Percentiles rank a stretch among this genome's conserved stretches.
Evolutionary conservation across 345 rosid genomes (phyloP).

Genomic region (Pistacia vera): DNA sequence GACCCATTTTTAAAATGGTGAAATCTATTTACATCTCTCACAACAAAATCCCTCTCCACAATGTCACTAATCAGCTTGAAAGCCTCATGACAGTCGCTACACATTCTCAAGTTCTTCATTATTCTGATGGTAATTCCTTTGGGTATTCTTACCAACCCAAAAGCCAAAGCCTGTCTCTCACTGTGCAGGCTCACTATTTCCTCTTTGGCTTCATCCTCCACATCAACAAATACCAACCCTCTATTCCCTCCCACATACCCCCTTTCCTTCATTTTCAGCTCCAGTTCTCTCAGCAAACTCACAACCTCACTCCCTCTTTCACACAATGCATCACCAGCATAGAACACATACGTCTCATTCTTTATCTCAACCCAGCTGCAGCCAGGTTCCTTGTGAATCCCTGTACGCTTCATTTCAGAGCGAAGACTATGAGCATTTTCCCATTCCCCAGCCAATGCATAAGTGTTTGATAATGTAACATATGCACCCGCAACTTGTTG

Average conservation of each 20-base stretch:
- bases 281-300: conserved; percentile 51
- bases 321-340: conserved; percentile 54
- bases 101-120: conserved; percentile 79
- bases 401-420: conserved; percentile 59
- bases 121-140: conserved; percentile 48
- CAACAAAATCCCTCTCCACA: conserved; percentile 58
- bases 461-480: conserved; percentile 67
- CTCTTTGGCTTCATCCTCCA: conserved; percentile 67
- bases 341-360: conserved; percentile 47
- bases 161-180: conserved; percentile 72
- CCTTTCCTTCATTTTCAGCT: conserved; percentile 58
- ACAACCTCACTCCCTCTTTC: conserved; percentile 44
- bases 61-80: conserved; percentile 69
- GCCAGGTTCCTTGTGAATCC: conserved; percentile 70
- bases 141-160: conserved; percentile 51
- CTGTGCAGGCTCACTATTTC: conserved; percentile 64
- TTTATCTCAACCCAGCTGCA: conserved; percentile 80
- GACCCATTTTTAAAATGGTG: conserved; percentile 62
- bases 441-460: conserved; percentile 68
- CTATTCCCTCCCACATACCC: conserved; percentile 46
- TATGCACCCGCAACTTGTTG: conserved; percentile 72
- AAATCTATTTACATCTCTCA: conserved; percentile 77
- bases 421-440: conserved; percentile 52
- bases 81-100: conserved; percentile 69
- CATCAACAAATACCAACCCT: conserved; percentile 55